Conservation (phyloP, 208 protist genomes). For the Strigomonas galati region DNA sequence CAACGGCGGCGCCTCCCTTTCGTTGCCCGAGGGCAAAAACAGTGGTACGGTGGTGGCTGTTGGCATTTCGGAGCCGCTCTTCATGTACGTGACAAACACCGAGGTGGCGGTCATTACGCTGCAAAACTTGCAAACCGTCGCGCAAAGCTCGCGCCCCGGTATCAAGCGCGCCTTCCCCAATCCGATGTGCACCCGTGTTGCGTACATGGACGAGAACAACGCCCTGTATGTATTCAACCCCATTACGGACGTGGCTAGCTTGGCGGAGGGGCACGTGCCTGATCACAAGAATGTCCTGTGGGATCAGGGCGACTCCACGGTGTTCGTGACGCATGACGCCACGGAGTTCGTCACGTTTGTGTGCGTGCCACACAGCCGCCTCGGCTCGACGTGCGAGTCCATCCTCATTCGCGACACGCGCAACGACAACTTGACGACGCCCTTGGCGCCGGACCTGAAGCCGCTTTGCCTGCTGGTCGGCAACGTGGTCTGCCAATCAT, state of each 20-base stretch:
- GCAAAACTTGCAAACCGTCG: constrained; percentile 83
- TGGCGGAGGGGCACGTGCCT: constrained; percentile 68
- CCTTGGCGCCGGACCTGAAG: constrained; percentile 54
- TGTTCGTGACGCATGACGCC: constrained; percentile 79
- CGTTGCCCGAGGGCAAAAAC: constrained; percentile 20
- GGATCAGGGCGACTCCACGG: constrained; percentile 89
- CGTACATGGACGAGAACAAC: constrained; percentile 87
- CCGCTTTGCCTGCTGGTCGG: constrained; percentile 85
- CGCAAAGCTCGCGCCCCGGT: constrained; percentile 64
- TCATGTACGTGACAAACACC: constrained; percentile 89
- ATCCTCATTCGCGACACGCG: constrained; percentile 52
- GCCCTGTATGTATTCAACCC: constrained; percentile 87
- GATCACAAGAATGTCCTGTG: constrained; percentile 81
- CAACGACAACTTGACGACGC: constrained; percentile 69
- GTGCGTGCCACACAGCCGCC: constrained; percentile 81
- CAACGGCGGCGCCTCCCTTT: constrained; percentile 11
- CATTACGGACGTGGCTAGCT: constrained; percentile 79
- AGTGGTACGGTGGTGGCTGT: constrained; percentile 70
- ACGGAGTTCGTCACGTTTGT: constrained; percentile 86
- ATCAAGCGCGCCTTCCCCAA: constrained; percentile 87
- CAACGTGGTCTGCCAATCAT: constrained; percentile 67
- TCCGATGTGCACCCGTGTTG: constrained; percentile 86
- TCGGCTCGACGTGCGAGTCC: constrained; percentile 84
- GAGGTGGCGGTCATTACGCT: constrained; percentile 85
- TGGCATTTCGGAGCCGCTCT: constrained; percentile 87